These are phyloP conservation scores for Cutaneotrichosporon mucoides DNA, from an alignment of 1,284 basidiomycete species.

Conservation along the genomic window DNA sequence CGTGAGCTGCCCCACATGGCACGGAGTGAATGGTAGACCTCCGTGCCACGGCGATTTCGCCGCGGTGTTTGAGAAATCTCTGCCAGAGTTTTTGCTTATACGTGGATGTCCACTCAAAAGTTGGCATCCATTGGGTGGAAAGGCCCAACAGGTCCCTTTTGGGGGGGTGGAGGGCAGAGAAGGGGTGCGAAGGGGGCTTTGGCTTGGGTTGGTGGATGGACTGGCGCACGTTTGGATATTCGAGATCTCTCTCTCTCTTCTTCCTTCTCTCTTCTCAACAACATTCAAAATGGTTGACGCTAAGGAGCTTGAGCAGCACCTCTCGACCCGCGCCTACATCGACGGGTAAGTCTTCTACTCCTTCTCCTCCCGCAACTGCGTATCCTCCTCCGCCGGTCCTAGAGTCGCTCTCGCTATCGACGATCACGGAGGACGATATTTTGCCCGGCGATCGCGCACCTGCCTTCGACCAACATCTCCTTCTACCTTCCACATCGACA, in stretches of 20 bases:
- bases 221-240: background rate
- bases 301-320: conserved; percentile 75
- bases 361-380: background rate
- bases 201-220: background rate
- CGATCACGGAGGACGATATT: too few species aligned
- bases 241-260: background rate
- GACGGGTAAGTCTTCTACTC: conserved; percentile 36
- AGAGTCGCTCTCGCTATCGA: background rate
- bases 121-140: too few species aligned
- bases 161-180: too few species aligned
- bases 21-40: background rate
- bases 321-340: conserved; percentile 54
- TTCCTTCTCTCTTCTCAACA: background rate
- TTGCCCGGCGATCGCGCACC: too few species aligned
- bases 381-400: background rate
- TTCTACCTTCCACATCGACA: background rate
- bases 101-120: too few species aligned
- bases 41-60: too few species aligned
- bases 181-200: too few species aligned
- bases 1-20: too few species aligned
- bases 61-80: background rate
- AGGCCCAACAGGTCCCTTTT: too few species aligned
- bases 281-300: conserved; percentile 64
- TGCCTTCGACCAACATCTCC: too few species aligned
- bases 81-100: too few species aligned